Evolutionary conservation across 83 land plant species (phyloP), one percentile per base, ranked within the genome.

Genomic region (Larix sibirica): DNA sequence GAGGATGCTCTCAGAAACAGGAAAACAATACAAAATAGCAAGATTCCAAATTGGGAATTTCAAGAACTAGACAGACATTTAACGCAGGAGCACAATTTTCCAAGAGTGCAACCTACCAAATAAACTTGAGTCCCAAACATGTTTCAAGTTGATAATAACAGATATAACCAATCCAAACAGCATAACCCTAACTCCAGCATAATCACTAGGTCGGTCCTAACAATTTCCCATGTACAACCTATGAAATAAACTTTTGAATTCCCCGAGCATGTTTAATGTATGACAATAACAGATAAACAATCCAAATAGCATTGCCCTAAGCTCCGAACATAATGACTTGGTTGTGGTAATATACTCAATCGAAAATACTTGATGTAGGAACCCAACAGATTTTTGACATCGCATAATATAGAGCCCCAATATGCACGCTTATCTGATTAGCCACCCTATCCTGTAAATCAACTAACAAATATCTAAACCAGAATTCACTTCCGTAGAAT

Each of bases 1-100:
- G 74, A 38, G 42, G 21, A 20, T 33, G 44, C 50, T 73, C 77
- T 73, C 54, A 73, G 21, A 44, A 42, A 44, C 77, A 73, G 44
- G 77, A 73, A 54, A 42, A 40, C 56, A n/a, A 73, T 73, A 73
- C 40, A 36, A 20, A 69, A 69, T 33, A 17, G 1, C 56, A 42
- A 73, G 56, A 73, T 33, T 73, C 56, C 56, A n/a, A 73, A 23
- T 42, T 20, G 54, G 77, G 54, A 73, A 42, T 42, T 44, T 73
- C 9, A 33, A 69, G n/a, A 73, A n/a, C 77, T 21, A 26, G 38
- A 73, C 44, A 50, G 77, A 38, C 77, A 40, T 73, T 13, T 23
- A 73, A 20, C 44, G 54, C 10, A 21, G 24, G 21, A 42, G 54
- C 40, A 42, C 70, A 73, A 7, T 20, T 21, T 42, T 73, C 10